Evolutionary conservation across 2,329 filamentous ascomycete species (phyloP).

Genomic region (Hypoxylon sp.): DNA sequence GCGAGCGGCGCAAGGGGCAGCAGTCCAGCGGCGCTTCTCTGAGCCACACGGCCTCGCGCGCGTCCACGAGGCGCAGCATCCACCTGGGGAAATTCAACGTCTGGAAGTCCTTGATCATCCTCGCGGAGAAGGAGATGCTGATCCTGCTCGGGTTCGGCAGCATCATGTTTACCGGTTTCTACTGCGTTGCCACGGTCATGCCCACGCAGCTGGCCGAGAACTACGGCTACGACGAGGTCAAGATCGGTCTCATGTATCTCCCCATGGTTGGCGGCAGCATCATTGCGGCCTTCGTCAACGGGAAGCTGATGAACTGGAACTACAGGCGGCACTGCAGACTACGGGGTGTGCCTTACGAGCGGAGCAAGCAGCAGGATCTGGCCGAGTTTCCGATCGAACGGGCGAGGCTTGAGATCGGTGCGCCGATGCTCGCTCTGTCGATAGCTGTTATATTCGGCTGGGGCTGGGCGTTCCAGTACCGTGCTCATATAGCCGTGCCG

Average conservation of each 20-base stretch:
- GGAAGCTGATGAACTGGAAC: constrained; percentile 70
- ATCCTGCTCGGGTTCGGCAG: constrained; percentile 52
- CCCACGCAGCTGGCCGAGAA: constrained; percentile 54
- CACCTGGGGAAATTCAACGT: constrained; percentile 50
- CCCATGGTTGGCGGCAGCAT: constrained; percentile 56
- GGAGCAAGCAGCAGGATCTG: constrained; percentile 58
- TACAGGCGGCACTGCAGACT: constrained; percentile 66
- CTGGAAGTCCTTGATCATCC: constrained; percentile 52
- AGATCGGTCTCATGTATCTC: constrained; percentile 57
- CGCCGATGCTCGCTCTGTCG: constrained; percentile 59
- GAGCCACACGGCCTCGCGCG: constrained; percentile 26
- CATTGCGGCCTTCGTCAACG: constrained; percentile 53
- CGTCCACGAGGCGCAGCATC: constrained; percentile 36
- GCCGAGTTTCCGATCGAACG: constrained; percentile 51
- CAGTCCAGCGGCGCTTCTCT: constrained; percentile 19
- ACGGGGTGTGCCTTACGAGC: constrained; percentile 62
- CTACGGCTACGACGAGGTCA: constrained; percentile 66
- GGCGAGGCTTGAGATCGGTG: constrained; percentile 53
- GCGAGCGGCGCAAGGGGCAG: not conserved
- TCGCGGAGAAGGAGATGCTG: constrained; percentile 55
- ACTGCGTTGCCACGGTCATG: constrained; percentile 52
- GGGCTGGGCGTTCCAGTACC: constrained; percentile 54
- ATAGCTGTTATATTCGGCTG: constrained; percentile 55
- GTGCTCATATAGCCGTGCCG: constrained; percentile 52
- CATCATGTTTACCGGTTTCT: constrained; percentile 54